phyloP scores from a whole-genome alignment of 1,139 yeast genomes.

The Lodderomyces elongisporus region DNA sequence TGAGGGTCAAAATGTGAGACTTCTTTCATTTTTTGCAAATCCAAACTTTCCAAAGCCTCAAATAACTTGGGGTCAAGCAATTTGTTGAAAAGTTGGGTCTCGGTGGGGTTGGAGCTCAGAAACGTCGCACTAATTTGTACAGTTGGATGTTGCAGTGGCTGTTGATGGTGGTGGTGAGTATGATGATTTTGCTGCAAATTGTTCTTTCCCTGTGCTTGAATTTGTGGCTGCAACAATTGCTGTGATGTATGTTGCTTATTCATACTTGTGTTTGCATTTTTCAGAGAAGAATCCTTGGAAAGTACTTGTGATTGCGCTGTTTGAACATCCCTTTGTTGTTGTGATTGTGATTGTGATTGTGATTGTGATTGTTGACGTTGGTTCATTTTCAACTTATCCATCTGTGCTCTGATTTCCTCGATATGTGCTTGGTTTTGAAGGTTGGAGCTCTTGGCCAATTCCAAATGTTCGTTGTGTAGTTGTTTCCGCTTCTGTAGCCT shows the following conservation, averaged over 20 bases:
- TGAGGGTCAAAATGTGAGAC: conserved; percentile 15
- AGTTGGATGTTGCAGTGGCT: conserved; percentile 4
- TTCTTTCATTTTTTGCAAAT: conserved; percentile 25
- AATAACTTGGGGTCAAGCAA: conserved; percentile 28
- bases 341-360: not conserved
- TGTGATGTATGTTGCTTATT: not conserved
- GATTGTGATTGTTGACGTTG: conserved; percentile 2
- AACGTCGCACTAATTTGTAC: conserved; percentile 5
- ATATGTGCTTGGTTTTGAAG: conserved; percentile 9
- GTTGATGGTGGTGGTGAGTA: no score
- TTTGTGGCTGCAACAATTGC: not conserved
- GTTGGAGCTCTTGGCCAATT: conserved; percentile 8
- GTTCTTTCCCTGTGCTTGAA: not conserved
- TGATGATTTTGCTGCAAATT: not conserved
- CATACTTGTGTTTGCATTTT: not conserved
- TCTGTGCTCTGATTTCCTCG: conserved; percentile 7
- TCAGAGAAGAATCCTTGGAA: not conserved
- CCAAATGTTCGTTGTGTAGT: conserved; percentile 15
- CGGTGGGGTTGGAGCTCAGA: conserved; percentile 6
- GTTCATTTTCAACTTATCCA: conserved; percentile 7
- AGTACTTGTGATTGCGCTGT: not conserved
- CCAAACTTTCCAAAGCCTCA: conserved; percentile 26
- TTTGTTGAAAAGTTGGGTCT: conserved; percentile 18
- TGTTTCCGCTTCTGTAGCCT: conserved; percentile 27
- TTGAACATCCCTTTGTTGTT: not conserved